Base-by-base conservation (phyloP, 768 basidiomycete species). In the Stropharia rugosoannulata region DNA sequence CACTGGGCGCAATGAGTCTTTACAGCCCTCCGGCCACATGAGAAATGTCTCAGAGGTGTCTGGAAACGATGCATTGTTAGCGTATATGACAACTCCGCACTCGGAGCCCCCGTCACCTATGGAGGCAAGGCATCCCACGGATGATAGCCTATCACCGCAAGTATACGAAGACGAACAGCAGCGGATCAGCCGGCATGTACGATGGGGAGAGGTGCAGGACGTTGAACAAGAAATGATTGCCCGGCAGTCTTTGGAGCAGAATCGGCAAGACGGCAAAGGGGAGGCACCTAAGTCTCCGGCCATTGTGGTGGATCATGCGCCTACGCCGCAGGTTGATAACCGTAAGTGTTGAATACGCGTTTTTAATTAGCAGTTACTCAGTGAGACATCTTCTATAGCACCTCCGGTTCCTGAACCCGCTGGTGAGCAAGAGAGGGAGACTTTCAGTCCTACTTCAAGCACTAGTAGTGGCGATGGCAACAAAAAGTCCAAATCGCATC, bases 141-240 rank as follows among this genome's bases (percentile, higher is more conserved):
- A 32, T 13, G 35, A 43, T 5, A 39, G 46, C 49, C 44, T 58
- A 13, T 50, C 35, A 3, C 37, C 54, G 12, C 43, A 46, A 6
- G 29, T 48, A 4, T 19, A 43, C 10, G 56, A 61, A 16, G 64
- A 63, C 1, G 70, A 71, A 60, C 60, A 64, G 12, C 59, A 58
- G 29, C 59, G 62, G 6, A 32, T 61, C 18, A 64, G 66, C 45
- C 69, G 73, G 46, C 76, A 78, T 62, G 80, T 80, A 2, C 64
- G 75, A 52, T 81, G 81, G 61, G 80, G 76, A 3, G 67, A 66
- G 5, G 73, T 73, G 7, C 64, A 69, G 42, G 73, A 77, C 55
- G 72, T 75, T 12, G 70, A 75, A n/a, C 68, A 70, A 5, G 73
- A 72, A 56, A 56, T 73, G 48, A 66, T 69, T 46, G 68, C 60